Evolutionary conservation across 1,139 yeast species (phyloP).

Genomic region (Pneumocystis jirovecii): DNA sequence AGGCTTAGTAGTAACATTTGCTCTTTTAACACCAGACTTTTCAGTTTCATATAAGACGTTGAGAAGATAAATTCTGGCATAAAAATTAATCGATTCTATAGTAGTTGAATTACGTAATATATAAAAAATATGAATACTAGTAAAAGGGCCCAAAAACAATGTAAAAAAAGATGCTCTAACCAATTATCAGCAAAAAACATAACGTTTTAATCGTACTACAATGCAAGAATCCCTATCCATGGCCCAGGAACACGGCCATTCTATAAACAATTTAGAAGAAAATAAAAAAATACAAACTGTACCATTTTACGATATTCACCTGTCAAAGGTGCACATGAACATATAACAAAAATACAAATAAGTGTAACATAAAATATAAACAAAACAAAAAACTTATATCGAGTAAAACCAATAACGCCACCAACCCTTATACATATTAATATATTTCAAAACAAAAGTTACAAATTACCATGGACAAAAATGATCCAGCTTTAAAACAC

Average conservation of each 20-base stretch:
- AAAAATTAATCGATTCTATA: conserved; percentile 22
- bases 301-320: conserved; percentile 20
- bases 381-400: conserved; percentile 65
- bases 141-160: conserved; percentile 20
- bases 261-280: neutral
- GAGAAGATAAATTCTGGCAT: conserved; percentile 18
- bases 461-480: conserved; percentile 61
- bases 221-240: neutral
- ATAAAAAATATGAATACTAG: conserved; percentile 21
- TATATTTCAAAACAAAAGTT: neutral
- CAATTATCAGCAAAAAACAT: conserved; percentile 1
- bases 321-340: conserved; percentile 19
- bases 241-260: neutral
- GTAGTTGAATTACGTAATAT: conserved; percentile 23
- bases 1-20: conserved; percentile 16
- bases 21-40: conserved; percentile 15
- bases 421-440: conserved; percentile 37
- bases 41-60: conserved; percentile 18
- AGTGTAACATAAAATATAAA: conserved; percentile 41
- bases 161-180: conserved; percentile 9
- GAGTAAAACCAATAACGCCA: conserved; percentile 63
- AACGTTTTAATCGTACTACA: conserved; percentile 6
- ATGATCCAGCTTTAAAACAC: conserved; percentile 53
- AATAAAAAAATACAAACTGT: conserved; percentile 18
- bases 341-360: conserved; percentile 26